Evolutionary conservation across 2,329 filamentous ascomycete genomes (phyloP).

Genomic region (Sporothrix phasma): DNA sequence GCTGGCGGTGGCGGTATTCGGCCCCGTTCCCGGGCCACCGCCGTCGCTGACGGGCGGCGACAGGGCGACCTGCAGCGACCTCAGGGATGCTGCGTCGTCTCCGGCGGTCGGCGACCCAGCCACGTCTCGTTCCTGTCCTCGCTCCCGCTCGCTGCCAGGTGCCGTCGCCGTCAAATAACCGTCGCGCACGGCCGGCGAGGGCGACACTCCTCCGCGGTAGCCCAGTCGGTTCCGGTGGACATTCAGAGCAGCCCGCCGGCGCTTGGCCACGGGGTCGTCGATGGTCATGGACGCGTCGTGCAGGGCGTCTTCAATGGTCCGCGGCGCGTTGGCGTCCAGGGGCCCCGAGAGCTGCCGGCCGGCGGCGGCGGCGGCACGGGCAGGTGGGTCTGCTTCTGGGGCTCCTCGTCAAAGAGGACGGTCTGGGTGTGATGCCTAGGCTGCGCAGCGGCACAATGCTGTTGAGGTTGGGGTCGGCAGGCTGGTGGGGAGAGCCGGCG

Average conservation of each 20-base stretch:
- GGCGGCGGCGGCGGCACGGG: conserved; percentile 18
- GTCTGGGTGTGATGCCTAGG: conserved; percentile 76
- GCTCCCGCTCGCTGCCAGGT: not conserved
- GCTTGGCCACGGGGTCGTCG: conserved; percentile 52
- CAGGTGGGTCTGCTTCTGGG: conserved; percentile 35
- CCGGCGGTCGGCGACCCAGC: conserved; percentile 20
- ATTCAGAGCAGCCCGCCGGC: conserved; percentile 42
- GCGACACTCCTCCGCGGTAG: conserved; percentile 28
- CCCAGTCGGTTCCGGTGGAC: conserved; percentile 38
- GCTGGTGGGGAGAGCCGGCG: conserved; percentile 19
- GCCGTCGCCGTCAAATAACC: conserved; percentile 18
- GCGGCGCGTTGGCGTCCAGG: conserved; percentile 25
- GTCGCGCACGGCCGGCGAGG: conserved; percentile 24
- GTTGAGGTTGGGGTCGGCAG: conserved; percentile 40
- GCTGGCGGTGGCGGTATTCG: too few species aligned
- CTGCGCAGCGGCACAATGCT: conserved; percentile 65
- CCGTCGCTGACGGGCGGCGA: conserved; percentile 20
- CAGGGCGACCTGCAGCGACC: conserved; percentile 29
- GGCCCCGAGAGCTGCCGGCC: conserved; percentile 22
- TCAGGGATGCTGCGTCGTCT: conserved; percentile 15
- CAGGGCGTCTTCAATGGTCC: conserved; percentile 83
- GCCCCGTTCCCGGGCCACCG: not conserved
- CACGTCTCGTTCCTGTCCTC: conserved; percentile 18
- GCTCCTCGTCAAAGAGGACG: conserved; percentile 79
- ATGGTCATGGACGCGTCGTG: conserved; percentile 87